Evolutionary conservation across 2,329 filamentous ascomycete genomes (phyloP), one percentile per base, ranked within the genome.

Genomic region (Cercospora sp.): DNA sequence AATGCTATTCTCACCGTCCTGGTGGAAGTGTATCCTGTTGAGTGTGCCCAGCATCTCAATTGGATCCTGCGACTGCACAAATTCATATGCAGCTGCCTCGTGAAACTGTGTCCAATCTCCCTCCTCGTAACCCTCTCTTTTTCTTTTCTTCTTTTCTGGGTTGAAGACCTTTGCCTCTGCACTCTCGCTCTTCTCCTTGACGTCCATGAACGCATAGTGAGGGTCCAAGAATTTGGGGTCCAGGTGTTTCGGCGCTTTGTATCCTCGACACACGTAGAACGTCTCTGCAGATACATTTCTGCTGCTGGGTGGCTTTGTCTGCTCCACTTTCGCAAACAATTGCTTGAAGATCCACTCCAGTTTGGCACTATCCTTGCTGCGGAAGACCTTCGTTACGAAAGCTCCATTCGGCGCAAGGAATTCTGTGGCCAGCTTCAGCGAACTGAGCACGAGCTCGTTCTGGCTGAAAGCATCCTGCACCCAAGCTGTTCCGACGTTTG

Each of bases 91-190:
- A 0, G 92, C 83, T 2, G 91, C 87, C 76, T 97, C 92, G 78
- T 97, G 96, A 83, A 91, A 96, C 75, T 97, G 92, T 4, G 89
- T 94, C 79, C 90, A 97, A 72, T 99, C 93, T 39, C 93, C 94
- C 80, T 99, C 95, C 73, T 98, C 94, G 73, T 99, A 99, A 85
- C 95, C 95, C 55, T 96, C 94, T 84, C 95, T 87, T 87, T 97
- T 98, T 67, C 95, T 86, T 87, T 97, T 99, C 86, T 98, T 99
- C 77, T 92, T 85, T 78, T 99, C 95, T 0, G 95, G 95, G 72
- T 99, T 97, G 84, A 94, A 99, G 2, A 99, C 95, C 79, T 96
- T 97, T 45, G 95, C 95, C 79, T 99, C 95, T 74, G 98, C 96
- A 80, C 98, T 99, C 1, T 93, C 93, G 0, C 90, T 91, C 1